Conservation (phyloP, 345 rosid genomes). For the Barbarea vulgaris region DNA sequence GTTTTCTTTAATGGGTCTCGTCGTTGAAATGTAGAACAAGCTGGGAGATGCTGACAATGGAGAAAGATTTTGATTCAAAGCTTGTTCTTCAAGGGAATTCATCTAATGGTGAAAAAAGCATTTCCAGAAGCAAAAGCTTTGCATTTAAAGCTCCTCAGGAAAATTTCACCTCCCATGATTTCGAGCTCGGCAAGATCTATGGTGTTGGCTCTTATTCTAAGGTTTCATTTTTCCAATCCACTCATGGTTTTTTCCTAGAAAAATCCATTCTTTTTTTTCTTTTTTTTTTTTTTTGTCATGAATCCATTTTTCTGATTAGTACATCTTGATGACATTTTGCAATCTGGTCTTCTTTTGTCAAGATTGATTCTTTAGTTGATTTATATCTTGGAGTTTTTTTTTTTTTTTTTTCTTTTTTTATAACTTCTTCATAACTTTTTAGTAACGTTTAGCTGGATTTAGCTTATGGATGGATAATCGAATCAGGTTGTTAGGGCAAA, state of each 20-base stretch:
- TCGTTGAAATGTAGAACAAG: conserved; percentile 35
- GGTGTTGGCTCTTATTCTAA: conserved; percentile 98
- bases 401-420: background rate
- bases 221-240: conserved; percentile 45
- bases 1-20: conserved; percentile 16
- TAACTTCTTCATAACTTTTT: conserved; percentile 3
- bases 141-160: conserved; percentile 99
- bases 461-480: conserved; percentile 28
- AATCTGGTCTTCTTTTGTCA: background rate
- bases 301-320: background rate
- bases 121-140: conserved; percentile 66
- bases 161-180: conserved; percentile 78
- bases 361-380: background rate
- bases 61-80: conserved; percentile 93
- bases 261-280: background rate
- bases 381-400: background rate
- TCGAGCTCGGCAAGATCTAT: conserved; percentile 97
- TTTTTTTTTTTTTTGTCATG: too few species aligned
- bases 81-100: conserved; percentile 66
- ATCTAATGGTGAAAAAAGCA: conserved; percentile 15
- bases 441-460: conserved; percentile 15
- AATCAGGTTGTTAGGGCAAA: conserved; percentile 92
- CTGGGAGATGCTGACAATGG: conserved; percentile 80
- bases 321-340: background rate
- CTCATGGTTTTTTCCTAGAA: background rate